Percentiles rank a stretch among this genome's conserved stretches.
phyloP scores from a whole-genome alignment of 2,329 filamentous ascomycete species.

The Botryosphaeria dothidea region DNA sequence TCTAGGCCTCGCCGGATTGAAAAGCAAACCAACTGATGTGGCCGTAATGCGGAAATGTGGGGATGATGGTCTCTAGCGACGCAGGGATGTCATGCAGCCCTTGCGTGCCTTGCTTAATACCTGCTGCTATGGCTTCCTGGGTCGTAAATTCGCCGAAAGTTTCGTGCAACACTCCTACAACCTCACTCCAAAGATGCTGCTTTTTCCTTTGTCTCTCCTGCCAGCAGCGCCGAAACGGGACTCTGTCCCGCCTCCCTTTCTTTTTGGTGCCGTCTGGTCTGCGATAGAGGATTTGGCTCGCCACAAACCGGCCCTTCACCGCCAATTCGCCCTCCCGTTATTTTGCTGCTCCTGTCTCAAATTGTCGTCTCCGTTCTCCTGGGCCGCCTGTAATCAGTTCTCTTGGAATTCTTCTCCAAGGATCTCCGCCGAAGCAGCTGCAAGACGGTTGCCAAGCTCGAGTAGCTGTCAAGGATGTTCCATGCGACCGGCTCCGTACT shows the following conservation, averaged over 20 bases:
- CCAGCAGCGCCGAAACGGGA: not conserved
- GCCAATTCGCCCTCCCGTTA: not conserved
- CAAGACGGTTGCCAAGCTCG: not conserved
- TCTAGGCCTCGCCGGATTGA: conserved; percentile 4
- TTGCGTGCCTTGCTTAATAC: conserved; percentile 11
- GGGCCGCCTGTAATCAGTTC: not conserved
- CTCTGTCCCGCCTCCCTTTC: not conserved
- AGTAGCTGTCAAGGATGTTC: not conserved
- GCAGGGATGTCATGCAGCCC: conserved; percentile 2
- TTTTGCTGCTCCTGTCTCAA: conserved; percentile 11
- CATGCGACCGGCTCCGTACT: not conserved
- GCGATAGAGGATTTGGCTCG: not conserved
- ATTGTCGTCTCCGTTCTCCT: not conserved
- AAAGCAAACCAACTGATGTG: conserved; percentile 6
- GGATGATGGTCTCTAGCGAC: conserved; percentile 9
- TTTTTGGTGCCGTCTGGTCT: not conserved
- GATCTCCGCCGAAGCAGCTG: not conserved
- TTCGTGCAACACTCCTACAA: conserved; percentile 10
- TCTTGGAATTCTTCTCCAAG: no score
- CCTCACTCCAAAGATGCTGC: not conserved
- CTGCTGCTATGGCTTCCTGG: not conserved
- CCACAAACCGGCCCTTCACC: not conserved
- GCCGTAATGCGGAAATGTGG: conserved; percentile 1
- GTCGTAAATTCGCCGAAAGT: conserved; percentile 8
- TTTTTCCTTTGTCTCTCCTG: not conserved